Base-by-base conservation (phyloP, 106 monocot genomes). In the Dactylorhiza incarnata region DNA sequence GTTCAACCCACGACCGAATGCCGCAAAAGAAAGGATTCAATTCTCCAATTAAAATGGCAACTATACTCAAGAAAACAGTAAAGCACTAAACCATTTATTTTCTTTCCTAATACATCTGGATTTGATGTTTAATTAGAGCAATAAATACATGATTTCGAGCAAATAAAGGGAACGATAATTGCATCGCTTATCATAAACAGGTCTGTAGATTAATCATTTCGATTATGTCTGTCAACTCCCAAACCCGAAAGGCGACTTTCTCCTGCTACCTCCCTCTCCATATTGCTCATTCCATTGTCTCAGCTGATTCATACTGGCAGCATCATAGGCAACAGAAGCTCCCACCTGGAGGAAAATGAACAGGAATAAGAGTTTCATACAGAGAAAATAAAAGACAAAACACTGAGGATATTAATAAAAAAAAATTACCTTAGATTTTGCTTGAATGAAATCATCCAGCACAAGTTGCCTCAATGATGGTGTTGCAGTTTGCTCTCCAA, bases 231-330 rank as follows among this genome's bases (percentile, higher is more conserved):
- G 12, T 29, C 26, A 91, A 75, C 75, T 85, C 19, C 85, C 85
- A 80, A 99, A 99, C 20, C 99, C 99, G 75, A 99, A 99, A 9
- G 99, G 91, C 52, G 94, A 73, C 76, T 71, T 73, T 71, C 75
- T 83, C 50, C 99, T 79, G 83, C 91, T 99, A 2, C 99, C 99
- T 13, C 94, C 99, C 76, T 99, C 99, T 9, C 99, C 99, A 22
- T 94, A 99, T 71, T 88, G 91, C 73, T 99, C 94, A 48, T 99
- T 99, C 99, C 99, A 99, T 84, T 91, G 90, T 48, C 99, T 81
- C 10, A 99, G 83, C 63, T 94, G 94, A 51, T 94, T 94, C 94
- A 99, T 99, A 68, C 84, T 94, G 16, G 84, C 72, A 17, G 99
- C 94, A 81, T 99, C 99, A 70, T 90, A 99, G 0, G 99, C 87